Evolutionary conservation across 2,329 filamentous ascomycete species (phyloP).

Genomic region (Pyrenophora teres): DNA sequence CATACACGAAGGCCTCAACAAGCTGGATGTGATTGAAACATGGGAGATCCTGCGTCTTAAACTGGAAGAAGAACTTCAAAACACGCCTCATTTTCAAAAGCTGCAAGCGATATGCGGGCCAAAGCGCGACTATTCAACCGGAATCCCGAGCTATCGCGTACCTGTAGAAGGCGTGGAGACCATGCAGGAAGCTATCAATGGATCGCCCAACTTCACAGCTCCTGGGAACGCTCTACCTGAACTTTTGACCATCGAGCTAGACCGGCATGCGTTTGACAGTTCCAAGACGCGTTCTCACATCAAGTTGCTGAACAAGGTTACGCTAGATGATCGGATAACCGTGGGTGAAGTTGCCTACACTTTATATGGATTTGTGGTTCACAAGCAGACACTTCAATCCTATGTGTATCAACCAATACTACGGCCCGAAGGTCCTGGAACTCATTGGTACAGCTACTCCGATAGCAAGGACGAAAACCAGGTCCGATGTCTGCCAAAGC

Average conservation of each 20-base stretch:
- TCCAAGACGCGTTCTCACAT: constrained; percentile 60
- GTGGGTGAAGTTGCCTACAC: constrained; percentile 57
- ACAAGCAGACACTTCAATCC: constrained; percentile 63
- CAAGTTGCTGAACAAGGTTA: constrained; percentile 61
- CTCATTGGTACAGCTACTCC: constrained; percentile 64
- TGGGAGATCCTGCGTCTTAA: constrained; percentile 60
- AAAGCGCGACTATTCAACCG: constrained; percentile 38
- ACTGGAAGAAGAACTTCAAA: constrained; percentile 58
- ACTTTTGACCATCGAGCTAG: constrained; percentile 60
- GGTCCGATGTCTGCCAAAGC: constrained; percentile 61
- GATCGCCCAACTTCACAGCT: constrained; percentile 31
- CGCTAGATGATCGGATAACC: constrained; percentile 59
- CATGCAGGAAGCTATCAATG: constrained; percentile 51
- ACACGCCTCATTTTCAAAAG: constrained; percentile 48
- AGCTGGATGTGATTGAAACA: constrained; percentile 59
- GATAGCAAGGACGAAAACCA: constrained; percentile 59
- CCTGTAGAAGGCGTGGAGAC: constrained; percentile 43
- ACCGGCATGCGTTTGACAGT: constrained; percentile 60
- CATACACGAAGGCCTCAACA: constrained; percentile 43
- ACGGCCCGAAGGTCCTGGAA: constrained; percentile 60
- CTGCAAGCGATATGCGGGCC: constrained; percentile 56
- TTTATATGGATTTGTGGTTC: constrained; percentile 65
- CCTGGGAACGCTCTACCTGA: constrained; percentile 49
- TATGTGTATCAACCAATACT: constrained; percentile 65
- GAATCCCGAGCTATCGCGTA: constrained; percentile 44